Evolutionary conservation across 2,329 filamentous ascomycete species (phyloP), one percentile per base, ranked within the genome.

Genomic region (Trichoderma pleuroti): DNA sequence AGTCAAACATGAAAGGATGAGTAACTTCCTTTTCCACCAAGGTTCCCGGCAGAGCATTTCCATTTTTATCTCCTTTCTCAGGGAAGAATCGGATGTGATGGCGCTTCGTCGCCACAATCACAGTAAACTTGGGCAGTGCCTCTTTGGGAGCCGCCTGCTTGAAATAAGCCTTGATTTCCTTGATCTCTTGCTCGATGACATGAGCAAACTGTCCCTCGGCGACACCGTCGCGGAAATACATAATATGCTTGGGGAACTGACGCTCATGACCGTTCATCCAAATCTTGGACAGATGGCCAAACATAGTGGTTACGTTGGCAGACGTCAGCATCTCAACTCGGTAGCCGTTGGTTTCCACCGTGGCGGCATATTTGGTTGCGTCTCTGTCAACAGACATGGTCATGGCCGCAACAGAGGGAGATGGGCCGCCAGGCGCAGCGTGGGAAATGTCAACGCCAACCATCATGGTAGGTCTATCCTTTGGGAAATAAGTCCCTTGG

Each of bases 11-110:
- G 77, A 92, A 93, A 0, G 96, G 93, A 76, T 95, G 93, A 0
- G 94, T 98, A n/a, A 97, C 90, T 71, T 97, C 95, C 39, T 86
- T 86, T 80, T 98, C 95, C 6, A 99, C 90, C 1, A 99, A 79
- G 0, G 93, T 97, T 4, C 96, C 97, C 0, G 95, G 95, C 0
- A 95, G 80, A 1, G 94, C 87, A 77, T 98, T 99, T 42, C 85
- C 87, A 74, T 97, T 97, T 62, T 86, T 86, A 77, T 99, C 96
- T 21, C 79, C 81, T 0, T 83, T 80, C 61, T 88, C 86, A 0
- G 96, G 95, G 83, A 98, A 98, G 79, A 97, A 94, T 18, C 96
- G 92, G 67, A 97, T 90, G 76, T 98, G 95, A 75, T 99, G 96
- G 4, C 96, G 92, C 86, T 99, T 99, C 1, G 93, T 94, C 1